These are phyloP conservation scores for Suaeda aralocaspica DNA, from an alignment of 148 eudicot species.

Conservation along the genomic window DNA sequence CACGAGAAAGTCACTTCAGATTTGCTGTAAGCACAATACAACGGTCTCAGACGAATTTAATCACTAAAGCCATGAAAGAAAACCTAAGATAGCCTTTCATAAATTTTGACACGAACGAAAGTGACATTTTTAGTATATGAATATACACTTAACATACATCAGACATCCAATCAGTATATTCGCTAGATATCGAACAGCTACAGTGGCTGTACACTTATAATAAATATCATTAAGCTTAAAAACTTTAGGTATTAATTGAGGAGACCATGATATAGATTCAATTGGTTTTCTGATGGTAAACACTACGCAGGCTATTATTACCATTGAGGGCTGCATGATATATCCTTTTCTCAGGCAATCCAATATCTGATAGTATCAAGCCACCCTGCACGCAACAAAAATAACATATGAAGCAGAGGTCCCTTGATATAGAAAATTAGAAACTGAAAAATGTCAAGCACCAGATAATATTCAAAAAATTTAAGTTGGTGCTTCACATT, in stretches of 20 bases:
- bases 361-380: constrained; percentile 73
- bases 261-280: constrained; percentile 65
- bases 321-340: constrained; percentile 93
- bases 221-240: constrained; percentile 7
- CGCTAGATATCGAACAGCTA: constrained; percentile 13
- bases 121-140: constrained; percentile 18
- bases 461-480: background rate
- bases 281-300: constrained; percentile 86
- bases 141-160: constrained; percentile 24
- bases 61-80: constrained; percentile 11
- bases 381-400: constrained; percentile 61
- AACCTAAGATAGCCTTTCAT: constrained; percentile 6
- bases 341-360: constrained; percentile 90
- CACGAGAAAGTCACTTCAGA: constrained; percentile 75
- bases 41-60: constrained; percentile 3
- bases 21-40: constrained; percentile 33
- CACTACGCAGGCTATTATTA: constrained; percentile 79
- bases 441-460: background rate
- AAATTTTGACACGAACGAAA: background rate
- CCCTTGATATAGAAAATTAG: background rate
- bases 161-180: constrained; percentile 6
- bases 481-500: background rate
- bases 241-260: constrained; percentile 25
- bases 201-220: constrained; percentile 21
- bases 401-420: constrained; percentile 4